Percentiles rank a stretch among this genome's conserved stretches.
phyloP scores from a whole-genome alignment of 1,139 yeast genomes.

The Lizanozyma gosingica region DNA sequence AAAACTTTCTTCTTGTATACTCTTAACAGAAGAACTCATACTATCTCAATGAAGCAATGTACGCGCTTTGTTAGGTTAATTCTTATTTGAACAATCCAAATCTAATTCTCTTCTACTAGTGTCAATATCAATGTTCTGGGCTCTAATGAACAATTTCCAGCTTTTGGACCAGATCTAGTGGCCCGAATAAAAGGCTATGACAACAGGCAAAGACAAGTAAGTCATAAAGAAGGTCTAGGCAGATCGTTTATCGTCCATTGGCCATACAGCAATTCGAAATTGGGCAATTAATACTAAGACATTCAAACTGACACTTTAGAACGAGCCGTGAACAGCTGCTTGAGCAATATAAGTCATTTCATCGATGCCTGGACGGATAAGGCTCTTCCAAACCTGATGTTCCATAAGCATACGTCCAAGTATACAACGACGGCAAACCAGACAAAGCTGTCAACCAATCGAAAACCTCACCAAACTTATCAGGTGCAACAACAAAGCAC shows the following conservation, averaged over 20 bases:
- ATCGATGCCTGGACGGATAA: slow-evolving; percentile 37
- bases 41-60: slow-evolving; percentile 39
- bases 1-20: too few species aligned
- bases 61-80: slow-evolving; percentile 50
- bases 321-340: slow-evolving; percentile 39
- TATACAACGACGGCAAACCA: slow-evolving; percentile 56
- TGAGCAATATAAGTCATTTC: slow-evolving; percentile 40
- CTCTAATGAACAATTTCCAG: slow-evolving; percentile 38
- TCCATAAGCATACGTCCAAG: slow-evolving; percentile 61
- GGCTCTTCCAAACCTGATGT: slow-evolving; percentile 57
- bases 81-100: slow-evolving; percentile 58
- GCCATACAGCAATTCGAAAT: slow-evolving; percentile 66
- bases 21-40: slow-evolving; percentile 50
- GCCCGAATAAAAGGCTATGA: slow-evolving; percentile 45
- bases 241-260: slow-evolving; percentile 47
- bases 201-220: slow-evolving; percentile 55
- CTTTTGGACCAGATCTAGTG: slow-evolving; percentile 53
- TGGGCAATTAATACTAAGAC: slow-evolving; percentile 33
- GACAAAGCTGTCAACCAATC: slow-evolving; percentile 61
- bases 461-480: slow-evolving; percentile 48
- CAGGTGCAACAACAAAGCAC: slow-evolving; percentile 55
- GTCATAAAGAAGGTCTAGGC: slow-evolving; percentile 52
- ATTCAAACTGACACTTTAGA: slow-evolving; percentile 25
- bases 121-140: slow-evolving; percentile 53
- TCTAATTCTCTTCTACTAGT: slow-evolving; percentile 65